Evolutionary conservation across 164 flowering plant genomes (phyloP).

Genomic region (Cinnamomum micranthum): DNA sequence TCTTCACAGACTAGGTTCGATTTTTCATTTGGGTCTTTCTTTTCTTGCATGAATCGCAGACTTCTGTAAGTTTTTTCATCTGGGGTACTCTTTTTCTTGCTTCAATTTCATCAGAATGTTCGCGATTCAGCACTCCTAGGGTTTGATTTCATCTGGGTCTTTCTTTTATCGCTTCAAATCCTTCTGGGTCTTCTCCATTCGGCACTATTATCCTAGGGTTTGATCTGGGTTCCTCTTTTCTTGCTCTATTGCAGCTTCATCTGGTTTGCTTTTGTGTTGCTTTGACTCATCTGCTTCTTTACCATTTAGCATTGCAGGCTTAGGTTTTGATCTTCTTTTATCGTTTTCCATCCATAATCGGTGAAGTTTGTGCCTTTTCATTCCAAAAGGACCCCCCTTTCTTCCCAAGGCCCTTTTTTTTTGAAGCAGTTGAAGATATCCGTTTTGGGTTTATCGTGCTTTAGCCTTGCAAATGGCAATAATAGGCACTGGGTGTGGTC

Average conservation of each 20-base stretch:
- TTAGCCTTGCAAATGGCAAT: neutral
- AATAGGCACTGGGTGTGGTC: slow-evolving; percentile 6
- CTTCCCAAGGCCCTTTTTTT: too few species aligned
- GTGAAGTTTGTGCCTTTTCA: too few species aligned
- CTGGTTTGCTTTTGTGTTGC: neutral
- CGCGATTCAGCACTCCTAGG: neutral
- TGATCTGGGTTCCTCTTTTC: neutral
- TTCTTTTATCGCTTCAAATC: neutral
- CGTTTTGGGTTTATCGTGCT: neutral
- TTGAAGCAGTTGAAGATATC: neutral
- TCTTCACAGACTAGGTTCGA: neutral
- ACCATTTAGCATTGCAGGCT: too few species aligned
- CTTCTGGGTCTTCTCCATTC: neutral
- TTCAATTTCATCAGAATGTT: neutral
- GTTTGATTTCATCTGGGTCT: neutral
- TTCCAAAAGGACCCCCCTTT: too few species aligned
- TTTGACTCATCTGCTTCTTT: too few species aligned
- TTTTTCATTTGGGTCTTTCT: neutral
- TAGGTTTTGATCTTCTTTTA: too few species aligned
- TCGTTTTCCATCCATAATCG: too few species aligned
- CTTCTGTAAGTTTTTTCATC: neutral
- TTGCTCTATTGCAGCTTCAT: neutral
- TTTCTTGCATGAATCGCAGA: neutral
- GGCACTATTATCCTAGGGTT: neutral
- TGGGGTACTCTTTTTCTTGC: neutral